phyloP scores from a whole-genome alignment of 1,284 basidiomycete species.

The Paramarasmius palmivorus region DNA sequence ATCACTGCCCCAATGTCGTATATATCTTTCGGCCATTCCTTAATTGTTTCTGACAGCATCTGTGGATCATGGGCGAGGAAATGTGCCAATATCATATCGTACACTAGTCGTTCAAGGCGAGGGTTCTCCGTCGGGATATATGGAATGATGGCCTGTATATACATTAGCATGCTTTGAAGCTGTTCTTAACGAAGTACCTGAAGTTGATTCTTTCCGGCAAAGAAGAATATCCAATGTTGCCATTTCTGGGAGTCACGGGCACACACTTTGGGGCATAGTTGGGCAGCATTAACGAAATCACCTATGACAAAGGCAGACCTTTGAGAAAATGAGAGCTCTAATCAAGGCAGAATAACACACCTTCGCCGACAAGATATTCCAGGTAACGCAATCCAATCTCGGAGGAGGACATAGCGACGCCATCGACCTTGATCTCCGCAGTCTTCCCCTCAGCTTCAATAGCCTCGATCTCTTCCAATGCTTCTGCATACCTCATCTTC shows the following conservation, averaged over 20 bases:
- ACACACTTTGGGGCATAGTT: slow-evolving; percentile 86
- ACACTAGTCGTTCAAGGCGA: slow-evolving; percentile 81
- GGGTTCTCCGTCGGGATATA: slow-evolving; percentile 85
- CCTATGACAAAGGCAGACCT: no score
- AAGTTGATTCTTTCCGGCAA: slow-evolving; percentile 85
- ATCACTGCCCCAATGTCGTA: slow-evolving; percentile 90
- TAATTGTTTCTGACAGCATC: slow-evolving; percentile 79
- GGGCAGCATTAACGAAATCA: slow-evolving; percentile 82
- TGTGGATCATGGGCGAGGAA: slow-evolving; percentile 81
- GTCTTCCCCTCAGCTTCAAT: slow-evolving; percentile 18
- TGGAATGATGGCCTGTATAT: slow-evolving; percentile 82
- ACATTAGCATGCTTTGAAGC: no score
- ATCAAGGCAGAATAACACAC: no score
- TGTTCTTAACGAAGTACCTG: no score
- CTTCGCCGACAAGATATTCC: slow-evolving; percentile 70
- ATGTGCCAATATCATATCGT: slow-evolving; percentile 94
- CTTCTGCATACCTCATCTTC: slow-evolving; percentile 84
- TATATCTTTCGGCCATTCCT: slow-evolving; percentile 88
- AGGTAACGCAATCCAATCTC: slow-evolving; percentile 86
- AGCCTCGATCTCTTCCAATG: slow-evolving; percentile 70
- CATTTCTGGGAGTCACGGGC: slow-evolving; percentile 78
- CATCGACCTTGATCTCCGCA: slow-evolving; percentile 22
- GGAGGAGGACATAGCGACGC: slow-evolving; percentile 56
- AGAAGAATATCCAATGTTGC: slow-evolving; percentile 95
- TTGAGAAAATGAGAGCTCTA: no score